These are phyloP conservation scores for Tolypocladium pustulatum DNA, from an alignment of 2,329 filamentous ascomycete species.

Conservation along the genomic window DNA sequence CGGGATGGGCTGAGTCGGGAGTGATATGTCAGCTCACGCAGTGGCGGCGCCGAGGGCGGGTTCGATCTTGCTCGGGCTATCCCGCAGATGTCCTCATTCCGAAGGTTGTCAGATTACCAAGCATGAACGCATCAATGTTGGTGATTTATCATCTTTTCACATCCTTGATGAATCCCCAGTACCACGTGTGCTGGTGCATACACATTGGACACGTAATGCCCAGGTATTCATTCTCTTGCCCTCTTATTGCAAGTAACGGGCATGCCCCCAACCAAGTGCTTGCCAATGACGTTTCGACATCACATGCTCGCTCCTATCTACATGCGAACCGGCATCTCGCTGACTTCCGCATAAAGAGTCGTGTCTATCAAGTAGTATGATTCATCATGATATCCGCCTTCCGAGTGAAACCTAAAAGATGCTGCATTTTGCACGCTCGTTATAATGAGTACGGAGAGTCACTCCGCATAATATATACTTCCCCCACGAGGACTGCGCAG, in stretches of 20 bases:
- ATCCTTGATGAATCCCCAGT: too few relatives aligned
- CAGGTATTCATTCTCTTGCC: too few relatives aligned
- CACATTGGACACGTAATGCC: too few relatives aligned
- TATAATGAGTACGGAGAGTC: background rate
- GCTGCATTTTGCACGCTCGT: background rate
- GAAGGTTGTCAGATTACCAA: background rate
- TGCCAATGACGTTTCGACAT: background rate
- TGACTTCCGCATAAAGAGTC: background rate
- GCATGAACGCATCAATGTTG: background rate
- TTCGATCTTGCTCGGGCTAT: background rate
- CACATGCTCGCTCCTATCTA: background rate
- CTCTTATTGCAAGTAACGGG: too few relatives aligned
- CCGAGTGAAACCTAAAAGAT: background rate
- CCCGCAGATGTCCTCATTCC: background rate
- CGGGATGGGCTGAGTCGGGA: background rate
- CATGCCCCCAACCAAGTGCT: too few relatives aligned
- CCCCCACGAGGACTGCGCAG: slow-evolving; percentile 47
- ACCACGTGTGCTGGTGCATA: too few relatives aligned
- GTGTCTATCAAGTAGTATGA: background rate
- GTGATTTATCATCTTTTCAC: background rate
- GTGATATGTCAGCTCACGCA: background rate
- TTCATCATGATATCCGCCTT: background rate
- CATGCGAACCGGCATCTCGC: background rate
- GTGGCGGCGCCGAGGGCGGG: background rate
- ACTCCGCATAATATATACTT: slow-evolving; percentile 43